A percentile compares a stretch with the other conserved stretches of the same genome.
Evolutionary conservation across 257 asterid species (phyloP).

Genomic region (Salvia hispanica): DNA sequence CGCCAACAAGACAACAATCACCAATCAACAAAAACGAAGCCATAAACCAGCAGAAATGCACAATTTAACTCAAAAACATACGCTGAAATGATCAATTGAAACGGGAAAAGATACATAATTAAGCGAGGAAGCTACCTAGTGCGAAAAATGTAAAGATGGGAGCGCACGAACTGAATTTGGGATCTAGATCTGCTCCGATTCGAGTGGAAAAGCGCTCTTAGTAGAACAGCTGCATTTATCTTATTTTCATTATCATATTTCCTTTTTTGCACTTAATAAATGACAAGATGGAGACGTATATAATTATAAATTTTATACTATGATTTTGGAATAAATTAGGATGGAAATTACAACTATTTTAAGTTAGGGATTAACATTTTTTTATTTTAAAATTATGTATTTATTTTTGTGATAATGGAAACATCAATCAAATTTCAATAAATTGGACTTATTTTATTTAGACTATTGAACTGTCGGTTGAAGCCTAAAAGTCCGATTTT

Average conservation of each 20-base stretch:
- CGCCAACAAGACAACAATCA: not conserved
- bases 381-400: too few relatives aligned
- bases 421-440: too few relatives aligned
- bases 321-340: not conserved
- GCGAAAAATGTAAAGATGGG: constrained; percentile 20
- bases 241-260: not conserved
- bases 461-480: too few relatives aligned
- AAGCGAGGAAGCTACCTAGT: constrained; percentile 33
- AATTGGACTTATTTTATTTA: too few relatives aligned
- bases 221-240: constrained; percentile 28
- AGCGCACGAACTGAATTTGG: constrained; percentile 32
- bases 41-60: not conserved
- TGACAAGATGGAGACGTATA: not conserved
- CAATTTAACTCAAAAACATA: not conserved
- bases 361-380: too few relatives aligned
- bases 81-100: not conserved
- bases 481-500: too few relatives aligned
- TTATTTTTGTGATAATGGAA: too few relatives aligned
- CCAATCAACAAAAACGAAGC: not conserved
- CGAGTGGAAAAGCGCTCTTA: constrained; percentile 29
- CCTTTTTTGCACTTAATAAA: not conserved
- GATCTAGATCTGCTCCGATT: constrained; percentile 61
- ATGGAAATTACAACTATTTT: not conserved
- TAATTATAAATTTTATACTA: not conserved
- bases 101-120: not conserved